Base-by-base conservation (phyloP, 306 rosid genomes). In the Albizia julibrissin region DNA sequence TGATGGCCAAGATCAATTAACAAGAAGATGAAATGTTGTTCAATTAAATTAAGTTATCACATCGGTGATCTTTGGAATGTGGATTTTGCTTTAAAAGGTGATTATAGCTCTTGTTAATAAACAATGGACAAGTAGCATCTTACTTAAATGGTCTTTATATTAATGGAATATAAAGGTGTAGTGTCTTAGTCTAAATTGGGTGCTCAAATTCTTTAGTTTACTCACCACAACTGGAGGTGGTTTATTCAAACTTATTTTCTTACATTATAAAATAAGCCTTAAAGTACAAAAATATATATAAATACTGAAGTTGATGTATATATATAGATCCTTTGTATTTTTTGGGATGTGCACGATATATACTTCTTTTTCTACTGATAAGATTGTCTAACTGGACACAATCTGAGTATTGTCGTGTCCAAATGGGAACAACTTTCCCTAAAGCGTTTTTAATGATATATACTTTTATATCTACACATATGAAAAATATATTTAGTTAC, bases 121-220 rank as follows among this genome's bases (percentile, higher is more conserved):
- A 75, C 16, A 56, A 83, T 10, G 65, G 24, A 58, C 65, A 58
- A 59, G 61, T 56, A 46, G 72, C 49, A 39, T 29, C 49, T 52
- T 69, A 43, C 72, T 79, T 62, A 27, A 52, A 75, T 66, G 24
- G 11, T 52, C 15, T 70, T 69, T 70, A 40, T 50, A 8, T 19
- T 68, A 79, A 37, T 80, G 85, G 86, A 89, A 89, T 87, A 84
- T 89, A 85, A 84, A 84, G 84, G 70, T 74, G 46, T 68, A 56
- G 42, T 58, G 52, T 50, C 18, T 22, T 62, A 22, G 86, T 84
- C 46, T n/a, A 31, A 31, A 22, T 75, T 74, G 81, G 61, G 64
- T 80, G 69, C 56, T 76, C 29, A 68, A 50, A 46, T 62, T 40
- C 64, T 34, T 16, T 66, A 31, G 43, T 31, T 33, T 66, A 34